These are phyloP conservation scores for Ceratocystis alfenasii DNA, from an alignment of 2,329 filamentous ascomycete species.

Conservation along the genomic window DNA sequence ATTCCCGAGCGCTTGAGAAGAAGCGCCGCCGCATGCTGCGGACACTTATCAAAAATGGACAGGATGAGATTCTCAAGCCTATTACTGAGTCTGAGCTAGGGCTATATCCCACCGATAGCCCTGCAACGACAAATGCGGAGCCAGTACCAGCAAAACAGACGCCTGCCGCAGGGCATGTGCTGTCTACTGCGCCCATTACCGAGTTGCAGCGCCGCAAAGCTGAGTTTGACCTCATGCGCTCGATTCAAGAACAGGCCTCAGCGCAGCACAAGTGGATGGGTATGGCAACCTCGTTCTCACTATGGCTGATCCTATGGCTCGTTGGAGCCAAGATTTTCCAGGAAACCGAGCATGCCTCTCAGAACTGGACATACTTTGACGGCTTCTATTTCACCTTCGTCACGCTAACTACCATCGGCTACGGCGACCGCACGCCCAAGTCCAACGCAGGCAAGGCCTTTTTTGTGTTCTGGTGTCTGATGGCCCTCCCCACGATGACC, in stretches of 20 bases:
- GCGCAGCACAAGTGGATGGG: conserved; percentile 62
- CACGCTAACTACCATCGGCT: conserved; percentile 73
- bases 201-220: conserved; percentile 52
- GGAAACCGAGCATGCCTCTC: conserved; percentile 39
- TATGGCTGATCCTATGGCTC: conserved; percentile 68
- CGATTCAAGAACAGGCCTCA: conserved; percentile 56
- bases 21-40: conserved; percentile 40
- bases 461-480: conserved; percentile 84
- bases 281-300: conserved; percentile 52
- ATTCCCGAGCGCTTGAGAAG: conserved; percentile 48
- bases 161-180: not conserved
- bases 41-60: conserved; percentile 35
- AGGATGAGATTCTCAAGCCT: conserved; percentile 40
- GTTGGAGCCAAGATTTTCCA: conserved; percentile 65
- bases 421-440: conserved; percentile 67
- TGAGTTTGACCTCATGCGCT: conserved; percentile 70
- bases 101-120: conserved; percentile 16
- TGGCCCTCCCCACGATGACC: conserved; percentile 79
- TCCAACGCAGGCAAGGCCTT: conserved; percentile 70
- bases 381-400: conserved; percentile 79
- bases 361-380: conserved; percentile 63
- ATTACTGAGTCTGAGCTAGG: conserved; percentile 27
- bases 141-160: not conserved
- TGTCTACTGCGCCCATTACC: not conserved
- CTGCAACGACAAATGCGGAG: conserved; percentile 17